Base-by-base conservation (phyloP, 2,329 filamentous ascomycete genomes). In the Akanthomyces muscarius region DNA sequence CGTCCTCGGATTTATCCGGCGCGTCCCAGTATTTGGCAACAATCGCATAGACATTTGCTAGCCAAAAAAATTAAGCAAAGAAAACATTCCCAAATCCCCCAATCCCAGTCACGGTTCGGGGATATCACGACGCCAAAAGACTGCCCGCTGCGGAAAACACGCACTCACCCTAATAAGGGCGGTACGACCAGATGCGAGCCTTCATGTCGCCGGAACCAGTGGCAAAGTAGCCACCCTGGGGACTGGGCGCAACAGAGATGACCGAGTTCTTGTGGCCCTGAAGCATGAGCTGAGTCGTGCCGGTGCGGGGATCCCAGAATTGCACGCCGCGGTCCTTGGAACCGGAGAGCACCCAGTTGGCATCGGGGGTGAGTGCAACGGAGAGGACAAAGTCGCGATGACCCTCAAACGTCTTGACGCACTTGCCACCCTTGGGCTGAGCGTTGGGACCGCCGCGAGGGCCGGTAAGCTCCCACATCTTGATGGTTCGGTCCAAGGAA, bases 261-360 rank as follows among this genome's bases (percentile, higher is more conserved):
- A 99, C 95, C 13, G 92, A 97, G 78, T 98, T 98, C 83, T 98
- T 98, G 76, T 99, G 95, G 30, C 95, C 95, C 77, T 98, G 95
- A 66, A 99, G 85, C 95, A 98, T 98, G 74, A 99, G 89, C 78
- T 98, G 94, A 1, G 94, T 96, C 68, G 91, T 89, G 42, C 94
- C 95, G 23, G 92, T 97, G 70, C 89, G 86, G 23, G 95, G 94
- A 73, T 99, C 94, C 95, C 95, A 99, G 82, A 99, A 98, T 74
- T 98, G 95, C 25, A 99, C 95, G 55, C 95, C 94, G 58, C 95
- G 87, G 73, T 99, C 95, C 81, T 99, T 99, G 66, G 92, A 97
- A 51, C 95, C 95, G 66, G 92, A 97, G 77, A 99, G 89, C 63
- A 99, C 94, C 95, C 95, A 99, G 71, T 89, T 86, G 66, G 91